These are phyloP conservation scores for Ochromonas danica DNA, from an alignment of 108 stramenopile genomes.

Conservation along the genomic window DNA sequence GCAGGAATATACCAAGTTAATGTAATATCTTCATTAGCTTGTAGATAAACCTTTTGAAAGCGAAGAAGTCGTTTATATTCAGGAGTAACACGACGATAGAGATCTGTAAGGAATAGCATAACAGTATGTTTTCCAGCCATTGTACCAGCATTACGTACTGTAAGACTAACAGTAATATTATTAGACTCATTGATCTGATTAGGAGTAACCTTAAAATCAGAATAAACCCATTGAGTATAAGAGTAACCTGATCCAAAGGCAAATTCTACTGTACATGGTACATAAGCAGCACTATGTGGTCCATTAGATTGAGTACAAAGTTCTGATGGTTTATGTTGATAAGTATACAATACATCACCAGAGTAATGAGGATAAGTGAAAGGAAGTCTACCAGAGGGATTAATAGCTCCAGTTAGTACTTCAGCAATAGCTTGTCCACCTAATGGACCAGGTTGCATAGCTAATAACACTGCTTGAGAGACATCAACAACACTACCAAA, in stretches of 20 bases:
- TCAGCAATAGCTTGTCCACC: constrained; percentile 53
- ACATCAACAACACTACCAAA: background rate
- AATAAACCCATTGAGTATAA: constrained; percentile 46
- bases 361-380: constrained; percentile 47
- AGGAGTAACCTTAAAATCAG: constrained; percentile 39
- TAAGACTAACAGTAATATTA: constrained; percentile 42
- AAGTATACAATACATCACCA: constrained; percentile 43
- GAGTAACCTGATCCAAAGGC: constrained; percentile 52
- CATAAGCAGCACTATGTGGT: constrained; percentile 30
- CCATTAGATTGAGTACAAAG: constrained; percentile 25
- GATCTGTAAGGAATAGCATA: constrained; percentile 46
- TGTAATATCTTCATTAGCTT: constrained; percentile 34
- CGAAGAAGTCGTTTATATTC: constrained; percentile 46
- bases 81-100: constrained; percentile 44
- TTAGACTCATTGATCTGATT: constrained; percentile 20
- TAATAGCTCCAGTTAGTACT: constrained; percentile 39
- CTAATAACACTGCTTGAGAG: constrained; percentile 21
- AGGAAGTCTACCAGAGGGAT: constrained; percentile 52
- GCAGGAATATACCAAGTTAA: constrained; percentile 34
- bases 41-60: constrained; percentile 44
- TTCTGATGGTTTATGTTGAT: constrained; percentile 42
- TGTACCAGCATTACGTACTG: constrained; percentile 49
- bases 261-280: constrained; percentile 40
- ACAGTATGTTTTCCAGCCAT: constrained; percentile 41
- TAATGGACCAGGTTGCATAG: background rate